Evolutionary conservation across 2,329 filamentous ascomycete genomes (phyloP), one percentile per base, ranked within the genome.

Genomic region (Cercospora berteroae): DNA sequence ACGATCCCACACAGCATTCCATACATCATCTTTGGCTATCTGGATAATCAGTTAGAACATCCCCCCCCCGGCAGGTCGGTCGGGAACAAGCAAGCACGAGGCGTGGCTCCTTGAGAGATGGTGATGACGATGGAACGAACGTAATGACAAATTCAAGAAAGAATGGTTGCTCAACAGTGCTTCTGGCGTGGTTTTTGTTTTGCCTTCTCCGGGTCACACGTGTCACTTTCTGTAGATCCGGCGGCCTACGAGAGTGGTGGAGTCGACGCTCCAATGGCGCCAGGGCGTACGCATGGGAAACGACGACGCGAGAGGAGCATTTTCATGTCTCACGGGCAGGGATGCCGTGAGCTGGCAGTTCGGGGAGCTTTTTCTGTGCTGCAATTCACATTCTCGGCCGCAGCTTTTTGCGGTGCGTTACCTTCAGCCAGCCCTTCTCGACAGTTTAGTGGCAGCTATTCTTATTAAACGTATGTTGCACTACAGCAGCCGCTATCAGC

Each of bases 101-200:
- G 44, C 48, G 29, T 20, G 16, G 33, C 33, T 23, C 27, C 42
- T 57, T 33, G 33, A 62, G 25, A 62, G 62, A 67, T 44, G 65
- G 61, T 20, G 18, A 62, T 44, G 33, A 66, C 23, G 61, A 60
- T 60, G 58, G 61, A 62, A 68, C 60, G 63, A 68, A 66, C 61
- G 67, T 66, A 64, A 68, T 58, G 67, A 66, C 63, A 39, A 63
- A 63, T 63, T 50, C 48, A 57, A 57, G 31, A 39, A 63, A 63
- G 50, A 25, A 55, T 39, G 31, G 31, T 27, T 57, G 31, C 48
- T 57, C 48, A 57, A 65, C 39, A 50, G 36, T 65, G 63, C 63
- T 48, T 48, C 42, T 6, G 44, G 63, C 18, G 18, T 23, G 18
- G 39, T 60, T 25, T 27, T 42, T 23, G 18, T 44, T 60, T 23